phyloP scores from a whole-genome alignment of 306 rosid genomes.

The Cercis canadensis region DNA sequence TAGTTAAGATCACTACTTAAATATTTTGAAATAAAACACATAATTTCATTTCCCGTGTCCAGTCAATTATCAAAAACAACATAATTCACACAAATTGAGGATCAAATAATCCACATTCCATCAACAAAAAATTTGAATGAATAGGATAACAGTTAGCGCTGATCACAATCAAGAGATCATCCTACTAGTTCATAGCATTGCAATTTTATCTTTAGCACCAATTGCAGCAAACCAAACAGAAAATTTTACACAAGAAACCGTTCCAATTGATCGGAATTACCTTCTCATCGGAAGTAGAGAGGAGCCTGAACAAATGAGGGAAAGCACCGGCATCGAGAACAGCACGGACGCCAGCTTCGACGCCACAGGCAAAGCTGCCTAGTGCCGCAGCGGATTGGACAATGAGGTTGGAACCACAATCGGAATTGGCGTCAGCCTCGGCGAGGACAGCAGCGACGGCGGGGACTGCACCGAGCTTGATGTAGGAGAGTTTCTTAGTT shows the following conservation, averaged over 20 bases:
- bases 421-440: constrained; percentile 35
- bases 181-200: constrained; percentile 11
- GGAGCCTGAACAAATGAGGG: constrained; percentile 63
- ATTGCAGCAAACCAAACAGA: constrained; percentile 20
- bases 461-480: constrained; percentile 87
- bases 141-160: background rate
- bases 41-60: background rate
- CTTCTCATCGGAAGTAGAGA: constrained; percentile 74
- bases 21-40: constrained; percentile 3
- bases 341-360: constrained; percentile 86
- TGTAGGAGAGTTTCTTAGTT: constrained; percentile 85
- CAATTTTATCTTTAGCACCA: constrained; percentile 22
- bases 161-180: constrained; percentile 1
- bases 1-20: background rate
- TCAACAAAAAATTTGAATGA: background rate
- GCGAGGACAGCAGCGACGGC: constrained; percentile 66
- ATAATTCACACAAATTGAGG: constrained; percentile 1
- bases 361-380: constrained; percentile 92
- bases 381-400: constrained; percentile 88
- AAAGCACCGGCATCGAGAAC: constrained; percentile 82
- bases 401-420: constrained; percentile 59
- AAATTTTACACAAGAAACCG: background rate
- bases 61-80: constrained; percentile 1
- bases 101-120: constrained; percentile 24
- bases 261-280: constrained; percentile 44